Evolutionary conservation across 2,329 filamentous ascomycete species (phyloP).

Genomic region (Cercospora sesami): DNA sequence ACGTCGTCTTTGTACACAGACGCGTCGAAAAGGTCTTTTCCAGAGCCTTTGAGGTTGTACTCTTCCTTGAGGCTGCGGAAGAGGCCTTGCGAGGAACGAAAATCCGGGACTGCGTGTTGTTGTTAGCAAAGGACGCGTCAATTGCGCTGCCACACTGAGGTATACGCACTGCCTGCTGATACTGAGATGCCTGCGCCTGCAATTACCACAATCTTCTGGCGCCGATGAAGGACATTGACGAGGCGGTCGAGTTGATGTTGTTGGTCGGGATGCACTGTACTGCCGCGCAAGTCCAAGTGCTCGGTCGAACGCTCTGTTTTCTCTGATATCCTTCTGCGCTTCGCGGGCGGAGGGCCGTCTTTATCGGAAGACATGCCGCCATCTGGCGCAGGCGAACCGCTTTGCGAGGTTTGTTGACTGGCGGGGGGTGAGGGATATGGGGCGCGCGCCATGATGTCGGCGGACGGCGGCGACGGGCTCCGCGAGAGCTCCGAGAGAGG

Average conservation of each 20-base stretch:
- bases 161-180: slow-evolving; percentile 77
- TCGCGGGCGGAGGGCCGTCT: slow-evolving; percentile 69
- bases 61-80: slow-evolving; percentile 83
- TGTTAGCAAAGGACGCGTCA: slow-evolving; percentile 27
- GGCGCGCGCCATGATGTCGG: slow-evolving; percentile 30
- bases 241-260: slow-evolving; percentile 67
- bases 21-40: slow-evolving; percentile 94
- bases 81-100: slow-evolving; percentile 85
- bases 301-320: slow-evolving; percentile 69
- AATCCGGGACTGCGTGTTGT: slow-evolving; percentile 73
- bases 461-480: slow-evolving; percentile 24
- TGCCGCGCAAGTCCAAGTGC: slow-evolving; percentile 68
- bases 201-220: slow-evolving; percentile 95
- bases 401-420: slow-evolving; percentile 49
- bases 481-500: slow-evolving; percentile 23
- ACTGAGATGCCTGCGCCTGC: slow-evolving; percentile 97
- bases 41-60: slow-evolving; percentile 88
- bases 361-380: slow-evolving; percentile 48
- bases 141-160: slow-evolving; percentile 20
- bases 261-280: slow-evolving; percentile 58
- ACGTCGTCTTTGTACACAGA: slow-evolving; percentile 93
- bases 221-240: slow-evolving; percentile 73
- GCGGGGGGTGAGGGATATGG: slow-evolving; percentile 44
- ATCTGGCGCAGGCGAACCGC: slow-evolving; percentile 49
- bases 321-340: slow-evolving; percentile 68